phyloP scores from a whole-genome alignment of 805 yeast species.

The Candida insectorum region DNA sequence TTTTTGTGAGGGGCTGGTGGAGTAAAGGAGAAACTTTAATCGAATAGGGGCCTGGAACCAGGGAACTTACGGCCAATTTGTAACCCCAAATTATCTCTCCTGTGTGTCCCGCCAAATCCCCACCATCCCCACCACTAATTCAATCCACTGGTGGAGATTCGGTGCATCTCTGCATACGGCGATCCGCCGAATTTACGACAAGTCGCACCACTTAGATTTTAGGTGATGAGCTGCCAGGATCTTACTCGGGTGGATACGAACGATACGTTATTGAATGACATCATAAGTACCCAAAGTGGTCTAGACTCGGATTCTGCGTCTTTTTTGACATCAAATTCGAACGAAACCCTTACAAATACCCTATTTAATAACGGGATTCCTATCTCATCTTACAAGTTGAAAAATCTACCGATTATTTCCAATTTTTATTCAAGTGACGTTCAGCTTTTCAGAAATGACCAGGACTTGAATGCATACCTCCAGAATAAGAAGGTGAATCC shows the following conservation, averaged over 20 bases:
- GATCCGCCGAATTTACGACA: too few species aligned
- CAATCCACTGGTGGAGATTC: too few species aligned
- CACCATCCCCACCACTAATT: too few species aligned
- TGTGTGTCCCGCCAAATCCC: too few species aligned
- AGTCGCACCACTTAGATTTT: too few species aligned
- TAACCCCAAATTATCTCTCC: too few species aligned
- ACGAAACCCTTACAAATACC: constrained; percentile 17
- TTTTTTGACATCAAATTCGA: constrained; percentile 13
- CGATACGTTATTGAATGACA: constrained; percentile 10
- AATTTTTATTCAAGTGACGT: constrained; percentile 12
- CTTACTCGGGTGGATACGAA: constrained; percentile 2
- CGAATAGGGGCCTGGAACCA: too few species aligned
- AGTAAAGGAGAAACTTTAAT: too few species aligned
- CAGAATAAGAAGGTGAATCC: constrained; percentile 8
- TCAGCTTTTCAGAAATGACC: constrained; percentile 3
- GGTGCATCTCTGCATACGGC: too few species aligned
- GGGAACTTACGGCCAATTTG: too few species aligned
- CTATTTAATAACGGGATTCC: constrained; percentile 13
- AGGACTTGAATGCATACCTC: constrained; percentile 1
- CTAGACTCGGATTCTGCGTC: constrained; percentile 6
- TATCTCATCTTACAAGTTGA: constrained; percentile 5
- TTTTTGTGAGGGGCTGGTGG: too few species aligned
- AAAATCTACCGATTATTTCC: constrained; percentile 17
- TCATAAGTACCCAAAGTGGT: constrained; percentile 1
- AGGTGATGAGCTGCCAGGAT: neutral